These are phyloP conservation scores for Scedosporium aurantiacum DNA, from an alignment of 2,329 filamentous ascomycete species.

Conservation along the genomic window DNA sequence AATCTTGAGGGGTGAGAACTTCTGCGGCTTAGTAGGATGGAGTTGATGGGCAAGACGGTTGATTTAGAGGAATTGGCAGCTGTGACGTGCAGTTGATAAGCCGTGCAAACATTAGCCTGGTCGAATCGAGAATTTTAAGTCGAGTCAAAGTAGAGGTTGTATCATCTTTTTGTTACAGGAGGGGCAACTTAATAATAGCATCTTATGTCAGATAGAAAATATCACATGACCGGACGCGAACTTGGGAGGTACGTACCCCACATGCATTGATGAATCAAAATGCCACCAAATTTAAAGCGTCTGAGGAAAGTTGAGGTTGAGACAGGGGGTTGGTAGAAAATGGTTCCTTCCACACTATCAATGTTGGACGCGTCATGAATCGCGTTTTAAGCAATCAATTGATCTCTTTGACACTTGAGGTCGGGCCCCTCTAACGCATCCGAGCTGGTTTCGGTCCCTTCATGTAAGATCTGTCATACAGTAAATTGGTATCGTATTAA, in stretches of 20 bases:
- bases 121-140: too few species aligned
- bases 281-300: neutral
- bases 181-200: neutral
- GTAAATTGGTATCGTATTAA: neutral
- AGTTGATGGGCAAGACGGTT: too few species aligned
- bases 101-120: too few species aligned
- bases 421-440: too few species aligned
- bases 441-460: neutral
- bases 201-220: neutral
- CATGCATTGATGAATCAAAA: neutral
- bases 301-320: too few species aligned
- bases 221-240: neutral
- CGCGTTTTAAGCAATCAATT: too few species aligned
- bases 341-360: too few species aligned
- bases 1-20: neutral
- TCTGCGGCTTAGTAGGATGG: neutral
- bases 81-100: neutral
- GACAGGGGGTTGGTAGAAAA: too few species aligned
- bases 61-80: neutral
- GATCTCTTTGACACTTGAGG: too few species aligned
- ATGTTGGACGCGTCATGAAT: too few species aligned
- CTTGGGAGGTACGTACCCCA: neutral
- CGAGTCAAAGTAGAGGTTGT: too few species aligned
- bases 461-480: neutral
- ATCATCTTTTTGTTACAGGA: neutral